A percentile compares a stretch with the other conserved stretches of the same genome.
Conservation (phyloP, 2,329 filamentous ascomycete genomes). For the Cordyceps cicadae region DNA sequence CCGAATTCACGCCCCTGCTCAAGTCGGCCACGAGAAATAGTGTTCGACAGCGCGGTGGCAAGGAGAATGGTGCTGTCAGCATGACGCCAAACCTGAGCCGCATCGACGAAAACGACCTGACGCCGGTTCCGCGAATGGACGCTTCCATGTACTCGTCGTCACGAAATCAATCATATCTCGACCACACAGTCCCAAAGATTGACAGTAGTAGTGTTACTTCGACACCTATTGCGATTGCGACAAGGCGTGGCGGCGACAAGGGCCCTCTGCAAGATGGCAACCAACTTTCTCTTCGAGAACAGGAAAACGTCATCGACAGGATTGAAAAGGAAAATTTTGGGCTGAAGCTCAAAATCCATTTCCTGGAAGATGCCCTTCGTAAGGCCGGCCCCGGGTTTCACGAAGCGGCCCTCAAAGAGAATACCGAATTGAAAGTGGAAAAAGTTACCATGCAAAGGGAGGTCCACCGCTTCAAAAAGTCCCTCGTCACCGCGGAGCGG, state of each 20-base stretch:
- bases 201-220: conserved; percentile 73
- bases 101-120: conserved; percentile 64
- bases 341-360: conserved; percentile 93
- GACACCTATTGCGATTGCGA: conserved; percentile 68
- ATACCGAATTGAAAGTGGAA: conserved; percentile 91
- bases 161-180: conserved; percentile 55
- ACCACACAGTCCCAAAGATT: conserved; percentile 65
- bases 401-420: conserved; percentile 82
- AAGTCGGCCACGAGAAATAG: conserved; percentile 69
- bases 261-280: conserved; percentile 77
- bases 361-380: conserved; percentile 80
- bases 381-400: conserved; percentile 87
- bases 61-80: conserved; percentile 50
- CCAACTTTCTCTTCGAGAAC: conserved; percentile 82
- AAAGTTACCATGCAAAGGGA: conserved; percentile 85
- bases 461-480: conserved; percentile 77
- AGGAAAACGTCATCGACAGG: conserved; percentile 90
- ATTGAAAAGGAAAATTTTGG: conserved; percentile 99
- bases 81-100: conserved; percentile 63
- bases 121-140: conserved; percentile 64
- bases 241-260: conserved; percentile 51
- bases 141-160: conserved; percentile 62
- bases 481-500: conserved; percentile 70
- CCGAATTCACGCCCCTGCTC: conserved; percentile 90
- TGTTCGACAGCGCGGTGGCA: conserved; percentile 56